Evolutionary conservation across 2,329 filamentous ascomycete genomes (phyloP).

Genomic region (Penicillium sp.): DNA sequence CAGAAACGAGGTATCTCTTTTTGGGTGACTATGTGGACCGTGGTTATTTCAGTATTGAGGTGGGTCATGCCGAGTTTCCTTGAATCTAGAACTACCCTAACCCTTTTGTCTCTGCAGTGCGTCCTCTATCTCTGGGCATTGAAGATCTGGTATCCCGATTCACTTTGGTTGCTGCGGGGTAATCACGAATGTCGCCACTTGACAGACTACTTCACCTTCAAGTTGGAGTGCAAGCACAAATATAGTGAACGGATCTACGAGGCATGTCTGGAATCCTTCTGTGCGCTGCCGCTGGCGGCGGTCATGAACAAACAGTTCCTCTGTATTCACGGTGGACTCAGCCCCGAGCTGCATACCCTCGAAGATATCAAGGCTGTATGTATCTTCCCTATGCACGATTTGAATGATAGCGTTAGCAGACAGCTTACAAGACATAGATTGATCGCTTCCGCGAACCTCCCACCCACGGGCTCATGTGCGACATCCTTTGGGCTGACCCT

Average conservation of each 20-base stretch:
- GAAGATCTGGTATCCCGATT: constrained; percentile 99
- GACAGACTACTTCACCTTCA: constrained; percentile 99
- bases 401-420: neutral
- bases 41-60: constrained; percentile 98
- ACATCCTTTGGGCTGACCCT: constrained; percentile 97
- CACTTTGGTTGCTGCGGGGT: constrained; percentile 91
- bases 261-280: constrained; percentile 98
- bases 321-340: constrained; percentile 95
- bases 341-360: constrained; percentile 90
- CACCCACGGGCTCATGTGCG: constrained; percentile 97
- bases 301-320: constrained; percentile 99
- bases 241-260: constrained; percentile 96
- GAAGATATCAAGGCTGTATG: constrained; percentile 86
- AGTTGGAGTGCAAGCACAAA: constrained; percentile 99
- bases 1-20: constrained; percentile 95
- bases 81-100: neutral
- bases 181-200: constrained; percentile 99
- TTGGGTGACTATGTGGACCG: constrained; percentile 97
- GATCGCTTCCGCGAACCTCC: constrained; percentile 97
- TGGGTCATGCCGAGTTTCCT: constrained; percentile 30
- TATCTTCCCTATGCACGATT: constrained; percentile 12
- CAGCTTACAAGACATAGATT: constrained; percentile 56
- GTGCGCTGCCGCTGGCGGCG: constrained; percentile 83
- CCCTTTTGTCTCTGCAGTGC: constrained; percentile 54
- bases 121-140: constrained; percentile 96